phyloP scores from a whole-genome alignment of 345 rosid species.

The Camelina neglecta region DNA sequence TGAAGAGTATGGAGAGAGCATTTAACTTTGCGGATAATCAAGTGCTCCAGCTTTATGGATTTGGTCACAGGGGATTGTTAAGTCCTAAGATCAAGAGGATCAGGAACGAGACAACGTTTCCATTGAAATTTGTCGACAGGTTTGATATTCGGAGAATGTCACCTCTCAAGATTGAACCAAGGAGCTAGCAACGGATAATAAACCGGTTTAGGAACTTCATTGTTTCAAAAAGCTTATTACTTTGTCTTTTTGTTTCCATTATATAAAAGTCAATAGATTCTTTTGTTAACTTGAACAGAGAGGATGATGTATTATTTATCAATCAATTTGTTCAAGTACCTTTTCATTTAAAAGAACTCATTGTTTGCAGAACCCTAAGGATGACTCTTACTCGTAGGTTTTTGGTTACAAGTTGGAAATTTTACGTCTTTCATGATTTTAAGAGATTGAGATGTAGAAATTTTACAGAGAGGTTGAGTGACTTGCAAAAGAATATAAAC shows the following conservation, averaged over 20 bases:
- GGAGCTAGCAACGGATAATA: slow-evolving; percentile 43
- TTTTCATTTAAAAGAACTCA: not conserved
- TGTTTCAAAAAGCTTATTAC: slow-evolving; percentile 7
- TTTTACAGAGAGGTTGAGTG: not conserved
- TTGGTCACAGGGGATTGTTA: slow-evolving; percentile 86
- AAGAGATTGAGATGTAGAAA: slow-evolving; percentile 14
- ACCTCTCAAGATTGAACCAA: slow-evolving; percentile 40
- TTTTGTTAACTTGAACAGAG: slow-evolving; percentile 8
- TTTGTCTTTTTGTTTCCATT: not conserved
- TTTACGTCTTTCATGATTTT: too few species aligned
- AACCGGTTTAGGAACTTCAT: not conserved
- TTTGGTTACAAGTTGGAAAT: too few species aligned
- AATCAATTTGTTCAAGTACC: slow-evolving; percentile 24
- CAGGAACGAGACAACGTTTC: slow-evolving; percentile 75
- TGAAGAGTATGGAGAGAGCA: slow-evolving; percentile 94
- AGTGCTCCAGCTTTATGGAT: slow-evolving; percentile 86
- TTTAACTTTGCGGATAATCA: slow-evolving; percentile 94
- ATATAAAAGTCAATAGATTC: slow-evolving; percentile 6
- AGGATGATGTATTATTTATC: not conserved
- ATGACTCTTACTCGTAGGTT: not conserved
- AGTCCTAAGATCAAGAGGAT: slow-evolving; percentile 94
- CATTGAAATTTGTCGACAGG: slow-evolving; percentile 70
- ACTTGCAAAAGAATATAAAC: slow-evolving; percentile 18
- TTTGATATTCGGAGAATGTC: slow-evolving; percentile 72
- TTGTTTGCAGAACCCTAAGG: not conserved